Conservation (phyloP, 805 yeast species). For the Zygosaccharomyces bailii region DNA sequence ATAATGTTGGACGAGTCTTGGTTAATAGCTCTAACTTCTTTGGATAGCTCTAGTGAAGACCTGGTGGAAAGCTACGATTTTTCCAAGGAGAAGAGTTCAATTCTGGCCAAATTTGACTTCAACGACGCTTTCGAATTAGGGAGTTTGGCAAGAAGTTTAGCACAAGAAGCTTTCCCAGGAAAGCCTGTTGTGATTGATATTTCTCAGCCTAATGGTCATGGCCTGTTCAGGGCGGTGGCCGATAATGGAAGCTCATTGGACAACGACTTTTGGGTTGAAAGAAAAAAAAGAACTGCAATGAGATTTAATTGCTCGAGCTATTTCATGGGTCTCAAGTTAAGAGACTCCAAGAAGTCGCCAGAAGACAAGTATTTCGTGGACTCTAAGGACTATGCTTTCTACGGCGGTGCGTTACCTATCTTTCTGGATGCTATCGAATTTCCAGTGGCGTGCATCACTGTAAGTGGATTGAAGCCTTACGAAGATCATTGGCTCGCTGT, state of each 20-base stretch:
- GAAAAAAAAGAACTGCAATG: slow-evolving; percentile 48
- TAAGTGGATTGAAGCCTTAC: slow-evolving; percentile 54
- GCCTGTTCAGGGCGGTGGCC: slow-evolving; percentile 43
- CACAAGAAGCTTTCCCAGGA: slow-evolving; percentile 30
- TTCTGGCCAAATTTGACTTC: slow-evolving; percentile 24
- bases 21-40: slow-evolving; percentile 2
- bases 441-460: slow-evolving; percentile 48
- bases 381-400: slow-evolving; percentile 45
- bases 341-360: slow-evolving; percentile 30
- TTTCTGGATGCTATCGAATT: slow-evolving; percentile 34
- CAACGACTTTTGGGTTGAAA: slow-evolving; percentile 51
- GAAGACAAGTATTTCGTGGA: slow-evolving; percentile 42
- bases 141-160: slow-evolving; percentile 37
- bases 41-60: neutral
- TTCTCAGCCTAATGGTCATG: slow-evolving; percentile 44
- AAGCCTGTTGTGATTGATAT: slow-evolving; percentile 48
- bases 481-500: slow-evolving; percentile 51
- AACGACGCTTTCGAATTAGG: slow-evolving; percentile 49
- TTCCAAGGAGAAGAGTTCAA: slow-evolving; percentile 2
- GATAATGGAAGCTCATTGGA: slow-evolving; percentile 42
- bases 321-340: slow-evolving; percentile 44
- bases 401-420: slow-evolving; percentile 58
- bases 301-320: slow-evolving; percentile 49
- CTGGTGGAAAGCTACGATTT: neutral
- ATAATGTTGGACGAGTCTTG: slow-evolving; percentile 6